phyloP scores from a whole-genome alignment of 2,329 filamentous ascomycete species.

The Ophiostoma ips region DNA sequence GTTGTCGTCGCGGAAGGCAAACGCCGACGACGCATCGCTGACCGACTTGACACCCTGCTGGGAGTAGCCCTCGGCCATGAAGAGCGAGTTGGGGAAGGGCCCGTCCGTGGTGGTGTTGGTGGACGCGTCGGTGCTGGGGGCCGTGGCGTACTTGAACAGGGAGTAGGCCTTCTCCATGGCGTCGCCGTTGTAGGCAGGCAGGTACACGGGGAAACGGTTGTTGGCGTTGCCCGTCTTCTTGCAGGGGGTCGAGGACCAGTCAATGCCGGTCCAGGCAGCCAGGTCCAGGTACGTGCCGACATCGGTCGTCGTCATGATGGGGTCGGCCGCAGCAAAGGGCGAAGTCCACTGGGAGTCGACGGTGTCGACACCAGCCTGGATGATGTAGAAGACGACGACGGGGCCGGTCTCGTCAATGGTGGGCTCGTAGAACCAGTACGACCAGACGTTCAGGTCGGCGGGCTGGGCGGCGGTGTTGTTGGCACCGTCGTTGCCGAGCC shows the following conservation, averaged over 20 bases:
- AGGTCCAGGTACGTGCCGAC: conserved; percentile 32
- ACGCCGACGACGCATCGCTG: conserved; percentile 26
- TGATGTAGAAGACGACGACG: conserved; percentile 27
- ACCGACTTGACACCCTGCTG: conserved; percentile 28
- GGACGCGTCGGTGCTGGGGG: neutral
- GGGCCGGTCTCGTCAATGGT: conserved; percentile 26
- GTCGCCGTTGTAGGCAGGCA: conserved; percentile 23
- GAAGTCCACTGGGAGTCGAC: conserved; percentile 22
- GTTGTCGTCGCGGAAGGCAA: conserved; percentile 30
- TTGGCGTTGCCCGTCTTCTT: conserved; percentile 27
- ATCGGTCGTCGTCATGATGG: conserved; percentile 16
- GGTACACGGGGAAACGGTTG: conserved; percentile 30
- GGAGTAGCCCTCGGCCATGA: conserved; percentile 44
- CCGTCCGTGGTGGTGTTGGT: conserved; percentile 14
- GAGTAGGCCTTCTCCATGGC: conserved; percentile 20
- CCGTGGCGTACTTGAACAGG: conserved; percentile 19
- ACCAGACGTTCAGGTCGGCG: conserved; percentile 34
- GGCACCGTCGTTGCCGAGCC: conserved; percentile 22
- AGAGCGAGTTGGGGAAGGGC: conserved; percentile 23
- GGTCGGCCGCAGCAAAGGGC: conserved; percentile 29
- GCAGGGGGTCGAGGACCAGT: conserved; percentile 24
- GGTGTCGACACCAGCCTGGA: conserved; percentile 27
- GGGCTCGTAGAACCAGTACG: conserved; percentile 30
- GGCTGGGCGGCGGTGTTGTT: conserved; percentile 20
- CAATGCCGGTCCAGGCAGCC: conserved; percentile 28